A percentile compares a stretch with the other conserved stretches of the same genome.
These are phyloP conservation scores for Rosa hybrid DNA, from an alignment of 331 rosid species.

Conservation along the genomic window DNA sequence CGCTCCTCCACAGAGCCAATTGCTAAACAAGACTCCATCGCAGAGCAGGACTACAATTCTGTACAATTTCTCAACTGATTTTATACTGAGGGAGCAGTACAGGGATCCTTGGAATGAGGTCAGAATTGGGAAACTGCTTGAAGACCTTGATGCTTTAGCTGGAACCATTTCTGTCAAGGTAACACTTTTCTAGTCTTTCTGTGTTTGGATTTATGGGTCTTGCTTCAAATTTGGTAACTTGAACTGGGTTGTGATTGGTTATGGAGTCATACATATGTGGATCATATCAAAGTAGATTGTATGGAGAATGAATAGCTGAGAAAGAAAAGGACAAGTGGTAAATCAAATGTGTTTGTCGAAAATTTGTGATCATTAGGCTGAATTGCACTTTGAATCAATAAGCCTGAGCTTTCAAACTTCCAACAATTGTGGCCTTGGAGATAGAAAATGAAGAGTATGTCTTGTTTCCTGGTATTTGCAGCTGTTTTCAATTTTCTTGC, in stretches of 20 bases:
- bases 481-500: too few relatives aligned
- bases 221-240: slow-evolving; percentile 5
- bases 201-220: background rate
- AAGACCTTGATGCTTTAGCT: slow-evolving; percentile 13
- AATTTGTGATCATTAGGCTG: too few relatives aligned
- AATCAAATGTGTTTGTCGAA: too few relatives aligned
- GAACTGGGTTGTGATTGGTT: background rate
- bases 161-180: slow-evolving; percentile 86
- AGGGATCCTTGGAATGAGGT: slow-evolving; percentile 92
- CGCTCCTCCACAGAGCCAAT: slow-evolving; percentile 75
- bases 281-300: too few relatives aligned
- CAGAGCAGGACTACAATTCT: slow-evolving; percentile 71
- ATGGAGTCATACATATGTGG: too few relatives aligned
- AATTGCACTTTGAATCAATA: too few relatives aligned
- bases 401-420: too few relatives aligned
- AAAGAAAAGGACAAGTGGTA: too few relatives aligned
- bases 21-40: slow-evolving; percentile 64
- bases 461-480: too few relatives aligned
- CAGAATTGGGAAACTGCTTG: slow-evolving; percentile 54
- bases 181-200: background rate
- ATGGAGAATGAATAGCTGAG: too few relatives aligned
- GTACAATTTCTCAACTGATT: slow-evolving; percentile 65
- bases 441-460: too few relatives aligned
- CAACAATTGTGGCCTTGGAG: too few relatives aligned
- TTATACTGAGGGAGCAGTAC: slow-evolving; percentile 57